A percentile compares a stretch with the other conserved stretches of the same genome.
These are phyloP conservation scores for Isabelozyma pseudorhagii DNA, from an alignment of 805 yeast genomes.

Conservation along the genomic window DNA sequence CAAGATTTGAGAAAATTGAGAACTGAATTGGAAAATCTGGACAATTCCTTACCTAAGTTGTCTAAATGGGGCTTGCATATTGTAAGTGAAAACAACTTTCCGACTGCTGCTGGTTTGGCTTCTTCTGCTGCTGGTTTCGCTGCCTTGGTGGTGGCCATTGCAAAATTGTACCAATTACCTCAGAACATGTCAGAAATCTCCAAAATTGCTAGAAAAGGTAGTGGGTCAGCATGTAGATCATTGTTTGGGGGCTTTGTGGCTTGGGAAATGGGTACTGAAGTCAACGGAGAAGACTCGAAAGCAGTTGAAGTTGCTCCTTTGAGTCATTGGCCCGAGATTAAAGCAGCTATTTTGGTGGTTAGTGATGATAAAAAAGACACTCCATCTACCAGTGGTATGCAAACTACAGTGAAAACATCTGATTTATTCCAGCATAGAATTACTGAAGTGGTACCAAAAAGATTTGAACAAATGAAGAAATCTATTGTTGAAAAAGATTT, in stretches of 20 bases:
- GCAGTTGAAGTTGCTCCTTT: conserved; percentile 89
- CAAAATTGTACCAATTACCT: conserved; percentile 81
- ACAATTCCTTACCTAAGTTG: conserved; percentile 56
- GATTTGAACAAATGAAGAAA: conserved; percentile 79
- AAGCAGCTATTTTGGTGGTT: conserved; percentile 89
- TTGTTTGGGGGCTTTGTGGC: conserved; percentile 97
- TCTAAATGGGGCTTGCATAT: conserved; percentile 69
- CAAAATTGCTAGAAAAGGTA: conserved; percentile 94
- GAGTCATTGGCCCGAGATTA: conserved; percentile 88
- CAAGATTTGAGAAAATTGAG: conserved; percentile 71
- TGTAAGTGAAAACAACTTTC: conserved; percentile 93
- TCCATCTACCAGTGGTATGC: conserved; percentile 96
- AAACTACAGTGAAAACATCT: conserved; percentile 85
- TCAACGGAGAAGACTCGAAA: conserved; percentile 86
- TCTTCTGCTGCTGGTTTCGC: conserved; percentile 99
- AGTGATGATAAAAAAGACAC: conserved; percentile 93
- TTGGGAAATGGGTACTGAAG: conserved; percentile 89
- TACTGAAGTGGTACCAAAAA: conserved; percentile 75
- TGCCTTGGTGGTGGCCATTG: conserved; percentile 87
- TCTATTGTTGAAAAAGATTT: conserved; percentile 77
- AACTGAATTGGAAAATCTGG: conserved; percentile 52
- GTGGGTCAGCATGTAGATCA: conserved; percentile 98
- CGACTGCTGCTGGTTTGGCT: conserved; percentile 98
- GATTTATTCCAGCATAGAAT: conserved; percentile 81
- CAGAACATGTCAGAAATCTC: conserved; percentile 81